phyloP scores from a whole-genome alignment of 352 stramenopile species.

The Phytophthora niederhauseri region DNA sequence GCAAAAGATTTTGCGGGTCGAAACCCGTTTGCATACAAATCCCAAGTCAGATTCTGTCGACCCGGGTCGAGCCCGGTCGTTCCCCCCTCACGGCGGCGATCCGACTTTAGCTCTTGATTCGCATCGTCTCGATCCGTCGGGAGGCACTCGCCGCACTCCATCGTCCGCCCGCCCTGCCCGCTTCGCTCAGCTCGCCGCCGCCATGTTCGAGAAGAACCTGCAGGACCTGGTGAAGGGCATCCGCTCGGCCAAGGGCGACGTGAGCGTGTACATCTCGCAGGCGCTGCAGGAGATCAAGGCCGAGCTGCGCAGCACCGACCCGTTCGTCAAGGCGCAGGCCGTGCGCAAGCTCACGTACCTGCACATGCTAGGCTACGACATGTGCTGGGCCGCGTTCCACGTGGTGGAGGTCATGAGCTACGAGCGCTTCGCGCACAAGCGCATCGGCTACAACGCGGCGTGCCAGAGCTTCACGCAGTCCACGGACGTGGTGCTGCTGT shows the following conservation, averaged over 20 bases:
- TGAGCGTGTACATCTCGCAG: conserved; percentile 97
- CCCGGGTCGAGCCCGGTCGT: conserved; percentile 25
- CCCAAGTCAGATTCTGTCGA: conserved; percentile 4
- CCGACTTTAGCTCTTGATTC: conserved; percentile 36
- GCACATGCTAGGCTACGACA: conserved; percentile 99
- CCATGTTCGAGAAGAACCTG: conserved; percentile 99
- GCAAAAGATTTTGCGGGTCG: conserved; percentile 31
- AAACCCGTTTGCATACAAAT: conserved; percentile 33
- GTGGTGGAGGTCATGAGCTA: conserved; percentile 98
- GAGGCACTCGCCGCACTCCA: background rate
- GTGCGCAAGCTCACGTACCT: conserved; percentile 97
- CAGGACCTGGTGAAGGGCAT: conserved; percentile 99
- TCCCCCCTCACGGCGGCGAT: conserved; percentile 18
- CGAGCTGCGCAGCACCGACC: conserved; percentile 97
- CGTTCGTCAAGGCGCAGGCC: conserved; percentile 97
- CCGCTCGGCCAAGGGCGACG: conserved; percentile 96
- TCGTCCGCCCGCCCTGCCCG: background rate
- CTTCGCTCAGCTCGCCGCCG: no score
- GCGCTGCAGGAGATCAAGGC: conserved; percentile 98
- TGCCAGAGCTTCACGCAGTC: conserved; percentile 97
- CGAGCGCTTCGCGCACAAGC: conserved; percentile 96
- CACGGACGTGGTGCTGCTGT: conserved; percentile 98
- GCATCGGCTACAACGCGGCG: conserved; percentile 96
- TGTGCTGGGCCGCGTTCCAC: conserved; percentile 98
- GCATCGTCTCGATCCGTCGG: conserved; percentile 17